Conservation (phyloP, 371 early-diverging fungal genomes). For the Haplosporangium sp. region DNA sequence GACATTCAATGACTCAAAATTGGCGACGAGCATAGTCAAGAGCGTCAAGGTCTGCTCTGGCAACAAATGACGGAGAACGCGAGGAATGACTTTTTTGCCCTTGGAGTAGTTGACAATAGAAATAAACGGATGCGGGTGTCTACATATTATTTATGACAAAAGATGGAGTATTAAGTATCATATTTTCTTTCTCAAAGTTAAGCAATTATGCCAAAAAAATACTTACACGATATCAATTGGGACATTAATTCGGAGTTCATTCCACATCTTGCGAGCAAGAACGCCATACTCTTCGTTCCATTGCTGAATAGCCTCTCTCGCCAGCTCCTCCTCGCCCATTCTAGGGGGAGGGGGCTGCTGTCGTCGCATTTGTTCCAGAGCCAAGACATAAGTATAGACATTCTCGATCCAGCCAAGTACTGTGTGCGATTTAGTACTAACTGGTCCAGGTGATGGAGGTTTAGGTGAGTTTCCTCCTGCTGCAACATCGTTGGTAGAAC, state of each 20-base stretch:
- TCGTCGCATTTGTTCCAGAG: constrained; percentile 86
- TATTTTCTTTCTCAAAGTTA: background rate
- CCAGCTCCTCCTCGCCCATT: constrained; percentile 62
- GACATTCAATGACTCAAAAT: constrained; percentile 88
- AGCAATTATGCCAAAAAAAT: background rate
- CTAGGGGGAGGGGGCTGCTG: constrained; percentile 64
- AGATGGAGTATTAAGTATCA: background rate
- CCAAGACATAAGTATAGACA: constrained; percentile 80
- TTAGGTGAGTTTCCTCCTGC: constrained; percentile 45
- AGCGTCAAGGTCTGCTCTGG: constrained; percentile 83
- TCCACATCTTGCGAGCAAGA: constrained; percentile 72
- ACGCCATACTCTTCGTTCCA: constrained; percentile 69
- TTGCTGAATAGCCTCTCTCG: constrained; percentile 65
- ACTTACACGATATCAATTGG: constrained; percentile 69
- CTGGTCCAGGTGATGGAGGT: constrained; percentile 52
- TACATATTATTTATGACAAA: constrained; percentile 13
- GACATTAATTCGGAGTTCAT: constrained; percentile 68
- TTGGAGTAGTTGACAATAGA: constrained; percentile 81
- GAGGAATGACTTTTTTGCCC: constrained; percentile 88
- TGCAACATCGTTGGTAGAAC: constrained; percentile 25
- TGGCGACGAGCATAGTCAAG: constrained; percentile 81
- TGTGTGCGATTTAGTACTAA: constrained; percentile 59
- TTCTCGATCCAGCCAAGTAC: constrained; percentile 82
- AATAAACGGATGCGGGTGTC: constrained; percentile 72
- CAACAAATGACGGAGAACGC: constrained; percentile 82